Percentiles rank a stretch among this genome's conserved stretches.
phyloP scores from a whole-genome alignment of 148 eudicot genomes.

The Rhododendron vialii region DNA sequence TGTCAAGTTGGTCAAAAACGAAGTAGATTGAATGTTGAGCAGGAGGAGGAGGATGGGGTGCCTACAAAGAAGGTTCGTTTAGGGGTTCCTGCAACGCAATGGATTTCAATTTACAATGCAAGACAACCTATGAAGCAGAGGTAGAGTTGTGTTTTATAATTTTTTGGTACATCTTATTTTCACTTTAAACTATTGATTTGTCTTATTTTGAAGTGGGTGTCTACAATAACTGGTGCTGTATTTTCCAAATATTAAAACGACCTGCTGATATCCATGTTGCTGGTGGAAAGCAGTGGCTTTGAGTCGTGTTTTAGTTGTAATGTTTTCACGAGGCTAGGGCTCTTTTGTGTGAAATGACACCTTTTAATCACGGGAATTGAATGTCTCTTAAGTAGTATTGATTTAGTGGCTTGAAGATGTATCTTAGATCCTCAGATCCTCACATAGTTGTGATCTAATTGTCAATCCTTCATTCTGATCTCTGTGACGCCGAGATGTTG shows the following conservation, averaged over 20 bases:
- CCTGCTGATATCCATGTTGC: too few relatives aligned
- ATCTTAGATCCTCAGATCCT: too few relatives aligned
- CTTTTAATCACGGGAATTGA: too few relatives aligned
- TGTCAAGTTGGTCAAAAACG: constrained; percentile 87
- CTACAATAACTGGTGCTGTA: neutral
- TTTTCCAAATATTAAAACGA: neutral
- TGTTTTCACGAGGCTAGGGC: too few relatives aligned
- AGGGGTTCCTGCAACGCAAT: constrained; percentile 83
- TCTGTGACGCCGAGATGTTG: too few relatives aligned
- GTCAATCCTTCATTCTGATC: too few relatives aligned
- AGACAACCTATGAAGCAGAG: constrained; percentile 88
- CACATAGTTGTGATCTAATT: too few relatives aligned
- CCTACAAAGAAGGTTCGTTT: constrained; percentile 72
- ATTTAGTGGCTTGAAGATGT: too few relatives aligned
- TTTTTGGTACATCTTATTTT: neutral
- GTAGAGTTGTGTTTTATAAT: constrained; percentile 19
- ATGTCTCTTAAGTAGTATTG: too few relatives aligned
- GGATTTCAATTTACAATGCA: constrained; percentile 84
- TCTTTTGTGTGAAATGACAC: too few relatives aligned
- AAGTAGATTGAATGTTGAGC: constrained; percentile 55
- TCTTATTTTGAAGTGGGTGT: neutral
- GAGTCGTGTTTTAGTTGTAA: too few relatives aligned
- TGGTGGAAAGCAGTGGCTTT: too few relatives aligned
- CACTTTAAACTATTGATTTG: neutral
- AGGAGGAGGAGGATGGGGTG: constrained; percentile 70